These are phyloP conservation scores for Curvularia spicifera DNA, from an alignment of 2,329 filamentous ascomycete species.

Conservation along the genomic window DNA sequence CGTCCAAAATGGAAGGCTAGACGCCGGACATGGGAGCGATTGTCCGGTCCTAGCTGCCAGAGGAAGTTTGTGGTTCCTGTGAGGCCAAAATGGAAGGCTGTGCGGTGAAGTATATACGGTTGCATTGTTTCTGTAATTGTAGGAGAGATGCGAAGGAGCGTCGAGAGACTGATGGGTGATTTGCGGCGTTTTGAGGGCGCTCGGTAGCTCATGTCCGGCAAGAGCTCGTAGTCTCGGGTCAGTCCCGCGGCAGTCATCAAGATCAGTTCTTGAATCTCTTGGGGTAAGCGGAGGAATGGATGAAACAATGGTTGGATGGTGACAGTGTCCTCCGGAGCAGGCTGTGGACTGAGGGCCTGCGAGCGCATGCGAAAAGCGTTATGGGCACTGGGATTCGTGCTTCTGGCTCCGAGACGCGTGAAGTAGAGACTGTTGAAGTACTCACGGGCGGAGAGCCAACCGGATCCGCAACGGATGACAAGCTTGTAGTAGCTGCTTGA, in stretches of 20 bases:
- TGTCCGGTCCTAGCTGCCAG: constrained; percentile 28
- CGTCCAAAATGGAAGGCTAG: constrained; percentile 31
- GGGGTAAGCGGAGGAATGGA: constrained; percentile 33
- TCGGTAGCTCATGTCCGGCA: constrained; percentile 8
- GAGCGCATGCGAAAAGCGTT: constrained; percentile 8
- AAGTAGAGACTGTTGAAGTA: constrained; percentile 39
- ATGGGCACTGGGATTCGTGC: background rate
- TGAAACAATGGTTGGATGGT: constrained; percentile 39
- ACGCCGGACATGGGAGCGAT: constrained; percentile 29
- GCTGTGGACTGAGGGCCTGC: constrained; percentile 10
- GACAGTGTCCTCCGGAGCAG: constrained; percentile 25
- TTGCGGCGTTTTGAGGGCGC: background rate
- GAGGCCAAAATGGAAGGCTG: constrained; percentile 29
- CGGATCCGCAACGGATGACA: constrained; percentile 37
- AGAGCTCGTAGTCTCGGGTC: constrained; percentile 21
- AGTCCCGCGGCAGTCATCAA: constrained; percentile 30
- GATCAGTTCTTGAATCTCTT: constrained; percentile 41
- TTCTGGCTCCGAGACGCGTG: constrained; percentile 14
- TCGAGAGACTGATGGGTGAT: constrained; percentile 26
- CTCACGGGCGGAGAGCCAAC: constrained; percentile 41
- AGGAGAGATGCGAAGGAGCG: constrained; percentile 29
- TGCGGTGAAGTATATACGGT: constrained; percentile 35
- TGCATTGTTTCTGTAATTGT: constrained; percentile 25
- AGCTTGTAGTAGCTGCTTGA: constrained; percentile 30
- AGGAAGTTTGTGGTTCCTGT: constrained; percentile 17